A percentile compares a stretch with the other conserved stretches of the same genome.
These are phyloP conservation scores for Debaryomyces fabryi DNA, from an alignment of 1,139 yeast species.

Conservation along the genomic window DNA sequence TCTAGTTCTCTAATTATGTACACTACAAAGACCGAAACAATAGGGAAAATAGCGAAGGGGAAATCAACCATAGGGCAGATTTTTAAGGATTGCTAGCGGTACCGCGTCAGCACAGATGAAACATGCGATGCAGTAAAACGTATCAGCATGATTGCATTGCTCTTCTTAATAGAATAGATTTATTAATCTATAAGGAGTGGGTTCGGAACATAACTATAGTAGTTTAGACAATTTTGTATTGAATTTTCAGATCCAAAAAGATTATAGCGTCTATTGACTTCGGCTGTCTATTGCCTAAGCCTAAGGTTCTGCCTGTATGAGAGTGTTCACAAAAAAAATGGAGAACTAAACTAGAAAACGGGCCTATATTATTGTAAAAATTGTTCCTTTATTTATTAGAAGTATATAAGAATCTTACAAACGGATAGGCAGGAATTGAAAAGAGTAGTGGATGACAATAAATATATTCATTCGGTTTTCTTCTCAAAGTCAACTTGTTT, in stretches of 20 bases:
- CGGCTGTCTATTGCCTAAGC: no score
- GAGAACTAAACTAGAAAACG: neutral
- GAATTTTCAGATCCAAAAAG: neutral
- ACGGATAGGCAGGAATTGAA: neutral
- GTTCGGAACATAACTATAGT: neutral
- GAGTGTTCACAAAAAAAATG: neutral
- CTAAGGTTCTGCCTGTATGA: neutral
- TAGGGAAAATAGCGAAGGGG: neutral
- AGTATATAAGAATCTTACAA: neutral
- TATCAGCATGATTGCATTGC: no score
- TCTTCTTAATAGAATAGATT: no score
- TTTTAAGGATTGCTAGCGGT: neutral
- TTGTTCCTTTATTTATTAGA: slow-evolving; percentile 1
- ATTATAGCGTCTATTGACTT: no score
- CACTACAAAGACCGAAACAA: neutral
- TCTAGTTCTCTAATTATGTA: neutral
- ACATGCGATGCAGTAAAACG: no score
- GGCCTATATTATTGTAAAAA: neutral
- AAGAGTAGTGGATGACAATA: neutral
- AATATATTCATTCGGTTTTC: slow-evolving; percentile 51
- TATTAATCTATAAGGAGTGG: no score
- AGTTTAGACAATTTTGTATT: neutral
- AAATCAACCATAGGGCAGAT: neutral
- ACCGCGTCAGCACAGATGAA: no score
- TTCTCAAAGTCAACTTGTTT: slow-evolving; percentile 65